A percentile compares a stretch with the other conserved stretches of the same genome.
Evolutionary conservation across 306 rosid genomes (phyloP).

Genomic region (Pterocarpus santalinus): DNA sequence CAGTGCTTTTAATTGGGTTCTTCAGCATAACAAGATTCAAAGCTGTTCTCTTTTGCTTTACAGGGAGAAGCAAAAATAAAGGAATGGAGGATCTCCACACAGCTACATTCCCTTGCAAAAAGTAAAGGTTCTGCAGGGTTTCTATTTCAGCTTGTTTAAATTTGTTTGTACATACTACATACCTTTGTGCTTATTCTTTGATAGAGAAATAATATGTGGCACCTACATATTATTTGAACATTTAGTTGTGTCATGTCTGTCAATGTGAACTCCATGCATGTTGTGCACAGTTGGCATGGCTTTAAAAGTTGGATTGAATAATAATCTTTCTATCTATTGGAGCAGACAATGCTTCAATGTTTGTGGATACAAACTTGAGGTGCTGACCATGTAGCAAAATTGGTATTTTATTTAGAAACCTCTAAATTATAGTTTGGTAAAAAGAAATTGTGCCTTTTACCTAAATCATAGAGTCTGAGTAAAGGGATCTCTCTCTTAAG

Average conservation of each 20-base stretch:
- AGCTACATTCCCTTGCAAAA: conserved; percentile 67
- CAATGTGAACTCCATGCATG: not conserved
- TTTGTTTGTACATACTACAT: not conserved
- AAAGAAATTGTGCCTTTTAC: too few relatives aligned
- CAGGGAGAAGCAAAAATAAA: conserved; percentile 1
- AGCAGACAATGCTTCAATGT: too few relatives aligned
- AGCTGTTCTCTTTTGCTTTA: conserved; percentile 18
- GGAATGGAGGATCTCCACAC: conserved; percentile 42
- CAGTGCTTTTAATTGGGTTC: not conserved
- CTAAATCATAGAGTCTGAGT: too few relatives aligned
- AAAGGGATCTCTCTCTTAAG: too few relatives aligned
- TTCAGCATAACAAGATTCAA: conserved; percentile 11
- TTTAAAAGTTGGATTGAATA: too few relatives aligned
- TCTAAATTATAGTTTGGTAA: too few relatives aligned
- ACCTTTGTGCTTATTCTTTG: not conserved
- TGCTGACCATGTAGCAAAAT: too few relatives aligned
- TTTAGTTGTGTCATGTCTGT: too few relatives aligned
- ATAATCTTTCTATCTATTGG: too few relatives aligned
- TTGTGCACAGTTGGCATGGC: too few relatives aligned
- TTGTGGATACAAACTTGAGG: too few relatives aligned
- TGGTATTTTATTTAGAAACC: too few relatives aligned
- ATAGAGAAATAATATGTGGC: not conserved
- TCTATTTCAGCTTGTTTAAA: not conserved
- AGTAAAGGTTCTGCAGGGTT: conserved; percentile 43
- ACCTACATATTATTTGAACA: not conserved